These are phyloP conservation scores for Phlebiopsis flavidoalba DNA, from an alignment of 768 basidiomycete genomes.

Conservation along the genomic window DNA sequence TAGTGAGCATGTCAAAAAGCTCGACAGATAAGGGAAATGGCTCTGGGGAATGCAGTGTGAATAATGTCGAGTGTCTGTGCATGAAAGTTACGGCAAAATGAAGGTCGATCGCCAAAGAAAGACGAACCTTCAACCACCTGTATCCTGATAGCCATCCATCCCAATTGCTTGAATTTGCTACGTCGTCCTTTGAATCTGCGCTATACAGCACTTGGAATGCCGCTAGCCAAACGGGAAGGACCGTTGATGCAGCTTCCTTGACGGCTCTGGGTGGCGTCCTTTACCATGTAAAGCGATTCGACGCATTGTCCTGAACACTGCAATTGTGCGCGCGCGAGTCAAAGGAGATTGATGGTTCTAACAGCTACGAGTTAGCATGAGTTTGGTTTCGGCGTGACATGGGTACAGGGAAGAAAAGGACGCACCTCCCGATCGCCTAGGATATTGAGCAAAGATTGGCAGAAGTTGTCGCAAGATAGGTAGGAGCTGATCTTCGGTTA, in stretches of 20 bases:
- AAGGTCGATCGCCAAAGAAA: neutral
- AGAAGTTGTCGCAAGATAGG: slow-evolving; percentile 86
- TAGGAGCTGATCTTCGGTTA: slow-evolving; percentile 92
- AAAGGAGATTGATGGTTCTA: slow-evolving; percentile 63
- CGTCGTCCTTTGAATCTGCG: slow-evolving; percentile 59
- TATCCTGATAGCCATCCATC: slow-evolving; percentile 67
- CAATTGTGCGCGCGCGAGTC: slow-evolving; percentile 80
- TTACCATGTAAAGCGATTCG: slow-evolving; percentile 89
- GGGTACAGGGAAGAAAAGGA: neutral
- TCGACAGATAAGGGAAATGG: slow-evolving; percentile 57
- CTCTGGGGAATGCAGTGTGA: slow-evolving; percentile 76
- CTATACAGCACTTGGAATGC: slow-evolving; percentile 77
- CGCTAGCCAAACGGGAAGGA: slow-evolving; percentile 90
- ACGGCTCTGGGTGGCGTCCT: slow-evolving; percentile 90
- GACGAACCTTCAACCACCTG: slow-evolving; percentile 80
- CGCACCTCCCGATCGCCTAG: slow-evolving; percentile 71
- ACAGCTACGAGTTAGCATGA: neutral
- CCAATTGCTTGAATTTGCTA: slow-evolving; percentile 60
- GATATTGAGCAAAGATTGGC: slow-evolving; percentile 78
- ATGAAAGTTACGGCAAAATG: neutral
- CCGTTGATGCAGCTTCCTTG: slow-evolving; percentile 71
- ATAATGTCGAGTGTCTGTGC: slow-evolving; percentile 73
- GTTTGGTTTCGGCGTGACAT: neutral
- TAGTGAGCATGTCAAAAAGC: slow-evolving; percentile 54
- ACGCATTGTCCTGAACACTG: slow-evolving; percentile 91